phyloP scores from a whole-genome alignment of 805 yeast species.

The Yamadazyma scolyti region DNA sequence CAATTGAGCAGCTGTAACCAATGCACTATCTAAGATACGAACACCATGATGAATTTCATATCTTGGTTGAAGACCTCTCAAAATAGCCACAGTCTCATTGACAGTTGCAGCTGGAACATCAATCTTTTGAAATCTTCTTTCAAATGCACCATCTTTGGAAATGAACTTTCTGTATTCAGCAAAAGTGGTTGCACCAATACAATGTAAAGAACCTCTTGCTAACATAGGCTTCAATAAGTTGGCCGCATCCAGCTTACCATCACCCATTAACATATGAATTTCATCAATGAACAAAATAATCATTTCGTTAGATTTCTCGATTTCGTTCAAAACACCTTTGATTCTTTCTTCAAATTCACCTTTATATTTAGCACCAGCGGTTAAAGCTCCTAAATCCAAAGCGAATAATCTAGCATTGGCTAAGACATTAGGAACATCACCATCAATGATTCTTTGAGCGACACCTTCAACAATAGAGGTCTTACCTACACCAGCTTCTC shows the following conservation, averaged over 20 bases:
- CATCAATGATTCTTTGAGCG: slow-evolving; percentile 93
- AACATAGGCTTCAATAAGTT: slow-evolving; percentile 94
- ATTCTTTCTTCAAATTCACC: slow-evolving; percentile 98
- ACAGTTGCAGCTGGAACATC: slow-evolving; percentile 94
- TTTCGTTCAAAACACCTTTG: slow-evolving; percentile 93
- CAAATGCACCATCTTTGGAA: slow-evolving; percentile 97
- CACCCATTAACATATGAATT: slow-evolving; percentile 99
- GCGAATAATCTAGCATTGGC: slow-evolving; percentile 80
- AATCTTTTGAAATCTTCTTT: slow-evolving; percentile 95
- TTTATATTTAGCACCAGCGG: slow-evolving; percentile 98
- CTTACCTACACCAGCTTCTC: slow-evolving; percentile 99
- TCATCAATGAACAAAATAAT: slow-evolving; percentile 94
- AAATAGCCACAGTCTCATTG: slow-evolving; percentile 89
- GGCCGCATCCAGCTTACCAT: slow-evolving; percentile 96
- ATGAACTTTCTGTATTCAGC: slow-evolving; percentile 90
- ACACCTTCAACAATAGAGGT: slow-evolving; percentile 98
- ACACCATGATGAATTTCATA: slow-evolving; percentile 98
- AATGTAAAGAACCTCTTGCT: slow-evolving; percentile 93
- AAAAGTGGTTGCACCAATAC: slow-evolving; percentile 97
- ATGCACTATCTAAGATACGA: slow-evolving; percentile 88
- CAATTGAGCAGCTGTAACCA: slow-evolving; percentile 90
- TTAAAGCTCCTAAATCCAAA: slow-evolving; percentile 90
- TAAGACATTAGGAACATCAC: slow-evolving; percentile 88
- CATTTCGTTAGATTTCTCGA: slow-evolving; percentile 81
- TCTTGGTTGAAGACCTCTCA: slow-evolving; percentile 92